Conservation (phyloP, 2,329 filamentous ascomycete genomes). For the Aspergillus felis region DNA sequence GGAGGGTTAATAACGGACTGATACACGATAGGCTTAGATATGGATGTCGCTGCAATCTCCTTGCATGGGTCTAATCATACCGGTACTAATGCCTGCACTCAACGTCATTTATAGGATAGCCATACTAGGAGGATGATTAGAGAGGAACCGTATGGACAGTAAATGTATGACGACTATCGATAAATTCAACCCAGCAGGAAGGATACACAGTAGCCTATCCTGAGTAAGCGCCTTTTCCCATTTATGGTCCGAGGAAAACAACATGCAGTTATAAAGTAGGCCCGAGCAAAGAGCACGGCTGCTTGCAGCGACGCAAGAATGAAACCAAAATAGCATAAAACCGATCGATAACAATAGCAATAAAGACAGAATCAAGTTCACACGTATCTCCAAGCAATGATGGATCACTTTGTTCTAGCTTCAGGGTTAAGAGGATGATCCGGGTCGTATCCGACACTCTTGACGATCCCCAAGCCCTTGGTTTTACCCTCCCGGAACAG, state of each 20-base stretch:
- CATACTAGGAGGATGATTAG: not conserved
- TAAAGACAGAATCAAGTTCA: constrained; percentile 1
- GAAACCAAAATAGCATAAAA: not conserved
- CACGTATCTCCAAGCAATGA: not conserved
- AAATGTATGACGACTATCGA: not conserved
- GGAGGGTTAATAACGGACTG: not conserved
- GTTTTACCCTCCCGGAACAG: constrained; percentile 92
- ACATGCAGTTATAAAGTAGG: not conserved
- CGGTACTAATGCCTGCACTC: not conserved
- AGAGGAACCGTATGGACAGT: too few species aligned
- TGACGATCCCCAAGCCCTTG: constrained; percentile 93
- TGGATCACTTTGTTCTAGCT: constrained; percentile 16
- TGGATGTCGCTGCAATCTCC: not conserved
- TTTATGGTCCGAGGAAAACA: not conserved
- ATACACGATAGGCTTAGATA: not conserved
- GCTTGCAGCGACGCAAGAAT: not conserved
- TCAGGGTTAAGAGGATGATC: constrained; percentile 45
- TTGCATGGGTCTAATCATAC: not conserved
- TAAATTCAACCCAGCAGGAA: not conserved
- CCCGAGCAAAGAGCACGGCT: not conserved
- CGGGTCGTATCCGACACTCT: constrained; percentile 82
- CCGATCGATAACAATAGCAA: not conserved
- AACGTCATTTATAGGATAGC: not conserved
- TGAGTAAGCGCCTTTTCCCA: not conserved
- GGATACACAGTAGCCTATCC: not conserved